Conservation (phyloP, 257 asterid species). For the Fraxinus pennsylvanica region DNA sequence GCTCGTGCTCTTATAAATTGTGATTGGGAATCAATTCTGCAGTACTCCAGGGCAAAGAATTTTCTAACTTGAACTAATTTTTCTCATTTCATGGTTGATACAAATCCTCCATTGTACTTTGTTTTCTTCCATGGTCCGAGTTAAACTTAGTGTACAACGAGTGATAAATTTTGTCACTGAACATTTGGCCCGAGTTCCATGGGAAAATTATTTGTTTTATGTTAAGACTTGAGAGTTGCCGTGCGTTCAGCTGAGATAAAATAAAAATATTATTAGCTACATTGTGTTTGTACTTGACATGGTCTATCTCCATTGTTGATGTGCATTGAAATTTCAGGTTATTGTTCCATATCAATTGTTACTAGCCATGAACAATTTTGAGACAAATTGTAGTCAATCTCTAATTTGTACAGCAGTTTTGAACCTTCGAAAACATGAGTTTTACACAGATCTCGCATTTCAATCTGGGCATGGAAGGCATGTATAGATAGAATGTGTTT, state of each 20-base stretch:
- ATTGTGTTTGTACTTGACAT: not conserved
- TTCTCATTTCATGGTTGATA: slow-evolving; percentile 17
- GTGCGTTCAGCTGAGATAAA: not conserved
- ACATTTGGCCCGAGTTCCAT: slow-evolving; percentile 22
- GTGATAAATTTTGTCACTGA: slow-evolving; percentile 27
- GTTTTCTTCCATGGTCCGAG: slow-evolving; percentile 20
- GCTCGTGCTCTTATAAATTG: slow-evolving; percentile 69
- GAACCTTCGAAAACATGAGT: no score
- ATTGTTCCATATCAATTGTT: no score
- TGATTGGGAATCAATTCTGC: slow-evolving; percentile 4
- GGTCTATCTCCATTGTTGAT: not conserved
- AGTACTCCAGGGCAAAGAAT: slow-evolving; percentile 15
- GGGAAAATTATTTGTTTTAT: slow-evolving; percentile 12
- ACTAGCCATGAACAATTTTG: no score
- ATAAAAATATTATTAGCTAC: not conserved
- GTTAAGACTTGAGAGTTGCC: not conserved
- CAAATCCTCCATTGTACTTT: not conserved
- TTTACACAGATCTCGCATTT: no score
- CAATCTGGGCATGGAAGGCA: no score
- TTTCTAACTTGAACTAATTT: slow-evolving; percentile 30
- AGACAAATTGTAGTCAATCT: no score
- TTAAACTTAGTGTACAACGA: slow-evolving; percentile 1
- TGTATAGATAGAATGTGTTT: no score
- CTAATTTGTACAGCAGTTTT: no score
- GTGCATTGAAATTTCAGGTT: no score